Base-by-base conservation (phyloP, 768 basidiomycete genomes). In the Ramaria rubella region DNA sequence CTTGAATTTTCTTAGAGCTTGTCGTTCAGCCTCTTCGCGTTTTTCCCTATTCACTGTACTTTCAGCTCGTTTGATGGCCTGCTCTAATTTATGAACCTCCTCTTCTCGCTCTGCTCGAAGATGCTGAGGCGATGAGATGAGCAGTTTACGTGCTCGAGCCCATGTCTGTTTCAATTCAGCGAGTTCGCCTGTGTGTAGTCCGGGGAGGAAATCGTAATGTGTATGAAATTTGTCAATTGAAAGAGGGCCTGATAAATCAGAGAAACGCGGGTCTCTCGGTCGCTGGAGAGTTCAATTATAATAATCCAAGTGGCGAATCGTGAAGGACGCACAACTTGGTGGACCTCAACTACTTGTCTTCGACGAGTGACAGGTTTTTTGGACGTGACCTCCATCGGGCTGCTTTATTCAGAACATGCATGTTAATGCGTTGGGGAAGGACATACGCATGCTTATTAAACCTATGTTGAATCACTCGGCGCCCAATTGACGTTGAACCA, bases 251-350 rank as follows among this genome's bases (percentile, higher is more conserved):
- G 86, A 75, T 8, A 87, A 70, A 26, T 82, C 77, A 26, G 87
- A 73, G 71, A 97, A 97, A 46, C 94, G 82, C 1, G 94, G 94
- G 71, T 97, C 94, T 29, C 93, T 81, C 14, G 83, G 68, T 70
- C 85, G 81, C 92, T 94, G 61, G 29, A 23, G 29, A 9, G 12
- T 5, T 21, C 17, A 12, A 46, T 14, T 46, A 24, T 40, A 43
- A 27, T 21, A 5, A 15, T 38, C 55, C 23, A 36, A 27, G 58
- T 40, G 42, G 50, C 50, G 49, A 26, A 33, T 2, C 24, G 26
- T 24, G 9, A 43, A 26, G 24, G 27, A 67, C 86, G 57, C 64
- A 90, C 92, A 42, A 77, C 65, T 59, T 82, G 80, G 36, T 79
- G 75, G 14, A 81, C 76, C 61, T 92, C 86, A 4, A 93, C 78